Conservation (phyloP, 2,329 filamentous ascomycete species). For the Ceratocystis lukuohia region DNA sequence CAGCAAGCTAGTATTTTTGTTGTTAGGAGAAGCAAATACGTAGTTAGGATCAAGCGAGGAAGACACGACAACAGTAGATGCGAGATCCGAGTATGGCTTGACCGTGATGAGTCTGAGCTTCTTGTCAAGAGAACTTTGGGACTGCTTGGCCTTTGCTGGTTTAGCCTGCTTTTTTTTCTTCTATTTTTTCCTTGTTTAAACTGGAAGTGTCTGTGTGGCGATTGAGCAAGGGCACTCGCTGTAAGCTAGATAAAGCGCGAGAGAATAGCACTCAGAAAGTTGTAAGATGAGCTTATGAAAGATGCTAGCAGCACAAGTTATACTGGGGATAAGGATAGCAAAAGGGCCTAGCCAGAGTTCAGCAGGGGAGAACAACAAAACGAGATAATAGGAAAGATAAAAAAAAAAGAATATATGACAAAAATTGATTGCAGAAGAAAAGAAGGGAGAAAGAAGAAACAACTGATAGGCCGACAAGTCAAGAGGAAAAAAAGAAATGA, state of each 20-base stretch:
- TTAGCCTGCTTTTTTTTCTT: background rate
- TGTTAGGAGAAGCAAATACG: background rate
- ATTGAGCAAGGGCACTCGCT: background rate
- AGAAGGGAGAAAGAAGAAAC: background rate
- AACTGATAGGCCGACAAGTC: background rate
- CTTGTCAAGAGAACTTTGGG: background rate
- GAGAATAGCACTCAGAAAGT: background rate
- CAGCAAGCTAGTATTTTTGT: background rate
- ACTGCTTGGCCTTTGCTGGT: background rate
- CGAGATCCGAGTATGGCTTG: background rate
- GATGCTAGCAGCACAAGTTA: background rate
- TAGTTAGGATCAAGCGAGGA: too few relatives aligned
- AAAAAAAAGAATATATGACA: background rate
- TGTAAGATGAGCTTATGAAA: background rate
- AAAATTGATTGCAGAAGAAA: background rate
- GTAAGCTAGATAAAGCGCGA: background rate
- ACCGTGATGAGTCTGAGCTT: slow-evolving; percentile 1
- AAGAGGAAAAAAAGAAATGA: background rate
- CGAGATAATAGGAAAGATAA: background rate
- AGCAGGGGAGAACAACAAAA: background rate
- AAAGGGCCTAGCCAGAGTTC: background rate
- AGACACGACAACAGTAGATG: background rate
- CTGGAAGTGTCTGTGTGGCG: background rate
- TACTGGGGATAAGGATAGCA: background rate
- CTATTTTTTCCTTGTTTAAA: background rate